Evolutionary conservation across 352 stramenopile genomes (phyloP), one percentile per base, ranked within the genome.

Genomic region (Pythium aristosporum): DNA sequence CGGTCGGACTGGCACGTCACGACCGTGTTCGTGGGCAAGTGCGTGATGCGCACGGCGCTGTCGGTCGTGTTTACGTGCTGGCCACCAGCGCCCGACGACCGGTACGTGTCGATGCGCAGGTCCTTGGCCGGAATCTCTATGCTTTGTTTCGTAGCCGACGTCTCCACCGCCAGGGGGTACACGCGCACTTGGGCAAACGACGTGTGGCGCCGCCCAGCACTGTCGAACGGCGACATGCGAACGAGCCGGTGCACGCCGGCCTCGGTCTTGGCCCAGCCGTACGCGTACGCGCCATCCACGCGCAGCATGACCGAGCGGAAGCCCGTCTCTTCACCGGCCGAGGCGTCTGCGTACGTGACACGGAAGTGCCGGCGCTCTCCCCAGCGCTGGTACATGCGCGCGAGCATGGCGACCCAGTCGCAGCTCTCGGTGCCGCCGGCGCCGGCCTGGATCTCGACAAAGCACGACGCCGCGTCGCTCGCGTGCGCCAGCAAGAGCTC

Each of bases 51-150:
- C 37, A 99, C 93, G 15, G 92, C 96, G 37, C 94, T 98, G 71
- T 99, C 95, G 7, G 98, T 97, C 63, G 97, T 97, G 75, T 99
- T 99, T 8, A 99, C 97, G 72, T 99, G 98, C 75, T 99, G 96
- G 2, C 96, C 96, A 32, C 96, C 96, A 20, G 91, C 84, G 10
- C 96, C 97, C 8, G 96, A 97, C 44, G 87, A 92, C 7, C 95
- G 78, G 77, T 98, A 98, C 30, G 93, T 98, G 49, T 96, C 97
- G 23, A 99, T 91, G 50, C 98, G 92, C 55, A 99, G 69, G 56
- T 98, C 94, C 49, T 85, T 87, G 0, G 76, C 68, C 8, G 76
- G 70, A n/a, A 97, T 88, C 23, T 88, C 76, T n/a, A 78, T 44
- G 13, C 36, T 53, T n/a, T 74, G 49, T 23, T 76, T 79, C 7